Evolutionary conservation across 768 basidiomycete genomes (phyloP).

Genomic region (Tulasnella sp.): DNA sequence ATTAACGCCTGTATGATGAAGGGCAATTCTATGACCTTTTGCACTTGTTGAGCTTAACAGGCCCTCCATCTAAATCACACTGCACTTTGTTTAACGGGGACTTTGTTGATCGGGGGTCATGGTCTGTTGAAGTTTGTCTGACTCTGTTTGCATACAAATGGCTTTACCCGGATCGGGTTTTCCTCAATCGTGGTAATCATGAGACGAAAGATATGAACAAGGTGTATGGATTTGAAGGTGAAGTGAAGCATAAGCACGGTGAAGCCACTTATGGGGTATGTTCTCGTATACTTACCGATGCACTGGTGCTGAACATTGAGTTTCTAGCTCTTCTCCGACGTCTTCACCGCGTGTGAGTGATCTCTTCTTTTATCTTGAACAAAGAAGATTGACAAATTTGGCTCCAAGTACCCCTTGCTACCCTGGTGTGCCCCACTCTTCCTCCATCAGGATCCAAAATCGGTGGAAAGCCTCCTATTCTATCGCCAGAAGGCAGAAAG

Average conservation of each 20-base stretch:
- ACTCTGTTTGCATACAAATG: constrained; percentile 95
- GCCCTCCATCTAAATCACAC: constrained; percentile 73
- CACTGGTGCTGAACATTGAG: not conserved
- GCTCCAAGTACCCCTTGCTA: constrained; percentile 70
- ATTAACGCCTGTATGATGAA: constrained; percentile 23
- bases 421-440: constrained; percentile 64
- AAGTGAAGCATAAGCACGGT: constrained; percentile 92
- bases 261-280: constrained; percentile 83
- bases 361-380: not conserved
- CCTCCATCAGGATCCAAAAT: constrained; percentile 33
- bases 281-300: not conserved
- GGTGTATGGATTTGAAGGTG: constrained; percentile 85
- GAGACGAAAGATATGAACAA: constrained; percentile 95
- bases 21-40: constrained; percentile 93
- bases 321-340: constrained; percentile 72
- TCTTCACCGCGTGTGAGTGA: constrained; percentile 72
- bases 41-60: constrained; percentile 75
- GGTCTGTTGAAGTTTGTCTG: constrained; percentile 87
- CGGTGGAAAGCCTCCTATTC: constrained; percentile 39
- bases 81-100: constrained; percentile 87
- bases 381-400: not conserved
- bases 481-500: constrained; percentile 70
- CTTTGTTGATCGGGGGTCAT: constrained; percentile 93
- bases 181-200: constrained; percentile 92
- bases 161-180: constrained; percentile 83